A percentile compares a stretch with the other conserved stretches of the same genome.
Conservation (phyloP, 352 stramenopile species). For the Pythium coloratum region DNA sequence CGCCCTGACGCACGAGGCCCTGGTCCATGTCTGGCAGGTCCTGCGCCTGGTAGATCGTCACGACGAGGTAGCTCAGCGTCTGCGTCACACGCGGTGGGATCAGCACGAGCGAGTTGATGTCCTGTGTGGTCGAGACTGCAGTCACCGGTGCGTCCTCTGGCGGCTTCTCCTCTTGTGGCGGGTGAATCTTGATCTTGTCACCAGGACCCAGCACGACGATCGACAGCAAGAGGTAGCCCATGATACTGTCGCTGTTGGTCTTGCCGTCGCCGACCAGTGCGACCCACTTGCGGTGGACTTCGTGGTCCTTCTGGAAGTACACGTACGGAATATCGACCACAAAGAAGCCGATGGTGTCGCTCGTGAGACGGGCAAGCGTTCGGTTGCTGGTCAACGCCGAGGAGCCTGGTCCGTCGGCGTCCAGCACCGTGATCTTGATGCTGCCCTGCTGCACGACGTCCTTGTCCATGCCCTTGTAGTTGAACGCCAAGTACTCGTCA, state of each 20-base stretch:
- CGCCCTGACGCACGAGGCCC: constrained; percentile 53
- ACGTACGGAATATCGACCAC: constrained; percentile 82
- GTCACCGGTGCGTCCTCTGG: constrained; percentile 27
- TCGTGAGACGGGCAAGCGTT: constrained; percentile 36
- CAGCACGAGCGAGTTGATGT: constrained; percentile 81
- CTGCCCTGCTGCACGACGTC: constrained; percentile 67
- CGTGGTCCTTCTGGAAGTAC: constrained; percentile 84
- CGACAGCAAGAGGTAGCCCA: constrained; percentile 89
- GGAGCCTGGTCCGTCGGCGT: constrained; percentile 55
- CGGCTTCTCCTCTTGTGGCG: constrained; percentile 43
- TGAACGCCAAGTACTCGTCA: constrained; percentile 91
- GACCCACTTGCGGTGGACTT: constrained; percentile 90
- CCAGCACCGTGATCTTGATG: constrained; percentile 85
- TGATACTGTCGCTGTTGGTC: constrained; percentile 80
- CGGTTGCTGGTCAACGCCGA: constrained; percentile 26
- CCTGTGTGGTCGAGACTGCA: constrained; percentile 30
- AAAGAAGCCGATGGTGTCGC: constrained; percentile 87
- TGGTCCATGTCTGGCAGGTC: constrained; percentile 87
- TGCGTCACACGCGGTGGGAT: constrained; percentile 77
- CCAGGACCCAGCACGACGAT: constrained; percentile 84
- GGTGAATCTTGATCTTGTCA: constrained; percentile 76
- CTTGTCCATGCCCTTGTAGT: constrained; percentile 79
- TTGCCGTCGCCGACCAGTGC: constrained; percentile 75
- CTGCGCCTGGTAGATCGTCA: constrained; percentile 75
- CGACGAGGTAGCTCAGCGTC: constrained; percentile 71